phyloP scores from a whole-genome alignment of 306 rosid species.

The apple (Malus domestica) region ASM211411v1 NC_041802.1:7271001-7271500 shows the following conservation, averaged over 20 bases:
- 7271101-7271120: not conserved
- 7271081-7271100: not conserved
- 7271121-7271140: conserved; percentile 72
- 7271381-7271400: no score
- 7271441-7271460: no score
- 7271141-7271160: conserved; percentile 80
- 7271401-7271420: no score
- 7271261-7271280: conserved; percentile 95
- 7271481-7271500: no score
- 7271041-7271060: not conserved
- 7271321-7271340: no score
- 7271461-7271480: no score
- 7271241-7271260: conserved; percentile 81
- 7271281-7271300: conserved; percentile 73
- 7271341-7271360: no score
- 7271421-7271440: no score
- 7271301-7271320: conserved; percentile 12
- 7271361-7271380: no score
- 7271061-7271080: conserved; percentile 13
- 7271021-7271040: not conserved
- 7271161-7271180: conserved; percentile 69
- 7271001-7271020: not conserved
- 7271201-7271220: conserved; percentile 73
- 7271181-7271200: conserved; percentile 82
- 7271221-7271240: conserved; percentile 81